Conservation (phyloP, 2,329 filamentous ascomycete genomes). For the Talaromyces sp. region DNA sequence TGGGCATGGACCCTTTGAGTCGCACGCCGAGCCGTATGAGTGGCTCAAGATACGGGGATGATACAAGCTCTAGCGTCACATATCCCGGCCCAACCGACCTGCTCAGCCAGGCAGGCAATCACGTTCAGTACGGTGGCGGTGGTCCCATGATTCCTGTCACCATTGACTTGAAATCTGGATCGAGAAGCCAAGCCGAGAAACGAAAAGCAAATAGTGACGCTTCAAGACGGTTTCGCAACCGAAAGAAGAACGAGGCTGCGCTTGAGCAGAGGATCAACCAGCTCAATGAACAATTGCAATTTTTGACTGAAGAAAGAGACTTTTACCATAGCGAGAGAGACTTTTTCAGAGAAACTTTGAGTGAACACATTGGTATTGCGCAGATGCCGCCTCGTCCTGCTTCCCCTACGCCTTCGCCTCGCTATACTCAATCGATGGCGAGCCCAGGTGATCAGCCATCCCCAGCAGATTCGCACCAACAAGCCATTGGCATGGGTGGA, state of each 20-base stretch:
- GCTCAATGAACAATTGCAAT: conserved; percentile 35
- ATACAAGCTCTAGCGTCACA: conserved; percentile 12
- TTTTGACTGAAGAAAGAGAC: conserved; percentile 34
- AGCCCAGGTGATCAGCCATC: not conserved
- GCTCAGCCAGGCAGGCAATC: not conserved
- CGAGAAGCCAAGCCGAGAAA: conserved; percentile 40
- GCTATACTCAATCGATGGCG: conserved; percentile 9
- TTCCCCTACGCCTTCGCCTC: conserved; percentile 27
- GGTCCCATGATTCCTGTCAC: conserved; percentile 35
- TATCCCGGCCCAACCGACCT: conserved; percentile 18
- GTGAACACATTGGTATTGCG: conserved; percentile 26
- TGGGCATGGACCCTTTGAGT: conserved; percentile 26
- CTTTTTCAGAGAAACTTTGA: conserved; percentile 36
- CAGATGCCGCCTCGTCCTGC: conserved; percentile 31
- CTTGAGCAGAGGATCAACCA: conserved; percentile 37
- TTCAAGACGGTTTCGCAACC: conserved; percentile 40
- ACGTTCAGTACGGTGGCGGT: conserved; percentile 16
- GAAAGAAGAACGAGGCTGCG: conserved; percentile 40
- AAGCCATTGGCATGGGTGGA: conserved; percentile 1
- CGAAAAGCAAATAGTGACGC: conserved; percentile 43
- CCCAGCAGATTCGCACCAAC: not conserved
- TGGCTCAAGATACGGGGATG: conserved; percentile 24
- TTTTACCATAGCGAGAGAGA: conserved; percentile 41
- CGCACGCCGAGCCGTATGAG: conserved; percentile 26
- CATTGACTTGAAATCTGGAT: conserved; percentile 41